Base-by-base conservation (phyloP, 208 protist species). In the Crithidia mellificae region DNA sequence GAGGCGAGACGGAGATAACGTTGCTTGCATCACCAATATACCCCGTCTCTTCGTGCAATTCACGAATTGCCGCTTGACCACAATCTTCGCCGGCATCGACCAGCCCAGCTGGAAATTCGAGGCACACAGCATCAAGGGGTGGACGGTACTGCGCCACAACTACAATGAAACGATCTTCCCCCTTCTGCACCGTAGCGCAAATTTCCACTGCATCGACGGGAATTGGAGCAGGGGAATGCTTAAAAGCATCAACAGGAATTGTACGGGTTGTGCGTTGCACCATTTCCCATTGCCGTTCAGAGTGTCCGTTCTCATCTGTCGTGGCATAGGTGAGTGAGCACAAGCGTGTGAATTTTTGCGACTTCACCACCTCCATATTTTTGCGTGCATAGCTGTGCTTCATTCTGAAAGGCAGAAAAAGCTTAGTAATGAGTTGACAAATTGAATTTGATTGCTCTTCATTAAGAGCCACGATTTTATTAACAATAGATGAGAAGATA, bases 71-170 rank as follows among this genome's bases (percentile, higher is more conserved):
- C n/a, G 88, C 84, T 19, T 56, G 39, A 4, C 58, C 70, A 12
- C 79, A 61, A 59, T 64, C 74, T 72, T 96, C 91, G 14, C 66
- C 72, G 1, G 52, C 68, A 41, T 96, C 87, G 19, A 96, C 69
- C 51, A 96, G 76, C 2, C 91, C 91, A 17, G 88, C 85, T 17
- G 91, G 91, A 77, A 96, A 94, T 49, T 96, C 88, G 17, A 93
- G 38, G 12, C 72, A 74, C 4, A 91, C 34, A 8, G 74, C 68
- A 74, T 91, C 86, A 20, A 96, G 22, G 2, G 91, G 86, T 8
- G 88, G 87, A 24, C 91, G 81, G 74, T 92, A 96, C 53, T 96
- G 91, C 20, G 77, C 77, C 52, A 96, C 84, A 4, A 96, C 68
- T 59, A 96, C 79, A 30, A 94, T 50, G 57, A 80, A 90, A 27